phyloP scores from a whole-genome alignment of 371 early-diverging fungal genomes.

The Saksenaea vasiformis region DNA sequence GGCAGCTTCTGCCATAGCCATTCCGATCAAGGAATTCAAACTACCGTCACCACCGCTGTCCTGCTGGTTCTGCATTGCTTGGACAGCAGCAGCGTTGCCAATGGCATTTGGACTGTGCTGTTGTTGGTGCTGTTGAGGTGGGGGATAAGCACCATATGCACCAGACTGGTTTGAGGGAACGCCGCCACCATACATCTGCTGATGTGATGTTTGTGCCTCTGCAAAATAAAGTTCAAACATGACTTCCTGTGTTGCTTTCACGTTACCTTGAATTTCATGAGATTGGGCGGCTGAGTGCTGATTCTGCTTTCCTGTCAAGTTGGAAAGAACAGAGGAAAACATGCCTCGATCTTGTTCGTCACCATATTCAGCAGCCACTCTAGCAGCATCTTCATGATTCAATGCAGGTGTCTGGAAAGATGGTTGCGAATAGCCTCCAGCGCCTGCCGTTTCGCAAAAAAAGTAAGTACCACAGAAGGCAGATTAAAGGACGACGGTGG shows the following conservation, averaged over 20 bases:
- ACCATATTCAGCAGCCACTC: conserved; percentile 17
- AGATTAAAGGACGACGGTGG: background rate
- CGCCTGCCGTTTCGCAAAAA: background rate
- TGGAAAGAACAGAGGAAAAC: conserved; percentile 24
- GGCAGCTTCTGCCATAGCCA: conserved; percentile 55
- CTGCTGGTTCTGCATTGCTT: conserved; percentile 41
- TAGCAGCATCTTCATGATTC: conserved; percentile 14
- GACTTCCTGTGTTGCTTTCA: background rate
- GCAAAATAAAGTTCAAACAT: background rate
- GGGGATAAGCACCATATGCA: conserved; percentile 1
- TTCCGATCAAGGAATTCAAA: conserved; percentile 44
- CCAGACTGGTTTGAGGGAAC: background rate
- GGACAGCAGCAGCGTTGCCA: conserved; percentile 56
- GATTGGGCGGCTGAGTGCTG: conserved; percentile 20
- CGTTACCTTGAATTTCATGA: conserved; percentile 33
- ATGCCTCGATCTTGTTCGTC: conserved; percentile 19
- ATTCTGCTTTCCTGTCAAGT: conserved; percentile 21
- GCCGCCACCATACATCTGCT: conserved; percentile 25
- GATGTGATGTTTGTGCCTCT: conserved; percentile 17
- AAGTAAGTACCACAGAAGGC: background rate
- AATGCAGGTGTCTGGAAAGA: conserved; percentile 5
- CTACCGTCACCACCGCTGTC: conserved; percentile 33
- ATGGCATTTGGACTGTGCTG: conserved; percentile 36
- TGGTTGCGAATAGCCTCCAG: background rate
- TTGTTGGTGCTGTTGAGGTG: conserved; percentile 19